phyloP scores from a whole-genome alignment of 441 rosid genomes.

The Raphanus hybrid region DNA sequence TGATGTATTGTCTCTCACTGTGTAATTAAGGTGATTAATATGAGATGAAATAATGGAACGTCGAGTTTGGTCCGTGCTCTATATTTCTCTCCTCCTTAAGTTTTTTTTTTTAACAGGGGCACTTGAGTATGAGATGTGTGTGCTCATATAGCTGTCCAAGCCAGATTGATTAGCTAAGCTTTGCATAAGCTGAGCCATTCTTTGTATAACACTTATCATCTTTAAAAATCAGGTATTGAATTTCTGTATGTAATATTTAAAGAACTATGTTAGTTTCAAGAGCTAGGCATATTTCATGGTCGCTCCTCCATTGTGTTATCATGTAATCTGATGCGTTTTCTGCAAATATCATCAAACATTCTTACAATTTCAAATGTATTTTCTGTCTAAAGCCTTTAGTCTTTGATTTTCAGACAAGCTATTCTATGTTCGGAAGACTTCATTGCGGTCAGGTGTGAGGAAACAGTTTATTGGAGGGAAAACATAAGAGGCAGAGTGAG shows the following conservation, averaged over 20 bases:
- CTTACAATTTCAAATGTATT: not conserved
- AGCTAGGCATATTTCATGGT: not conserved
- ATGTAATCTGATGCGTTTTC: not conserved
- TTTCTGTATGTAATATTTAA: not conserved
- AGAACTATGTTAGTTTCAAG: not conserved
- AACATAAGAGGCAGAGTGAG: not conserved
- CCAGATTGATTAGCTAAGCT: not conserved
- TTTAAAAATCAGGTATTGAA: constrained; percentile 77
- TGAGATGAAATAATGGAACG: not conserved
- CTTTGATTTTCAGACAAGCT: not conserved
- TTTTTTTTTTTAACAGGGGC: not conserved
- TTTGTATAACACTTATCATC: constrained; percentile 75
- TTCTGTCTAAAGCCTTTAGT: too few species aligned
- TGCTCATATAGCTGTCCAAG: not conserved
- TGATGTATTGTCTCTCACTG: constrained; percentile 95
- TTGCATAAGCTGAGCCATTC: constrained; percentile 73
- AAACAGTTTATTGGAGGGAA: not conserved
- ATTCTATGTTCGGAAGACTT: not conserved
- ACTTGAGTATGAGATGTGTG: not conserved
- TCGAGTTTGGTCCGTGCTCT: not conserved
- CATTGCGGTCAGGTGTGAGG: not conserved
- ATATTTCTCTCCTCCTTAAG: not conserved
- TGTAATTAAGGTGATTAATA: constrained; percentile 52
- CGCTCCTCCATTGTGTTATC: not conserved
- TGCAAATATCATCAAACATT: not conserved